These are phyloP conservation scores for Arxiozyma slooffiae DNA, from an alignment of 1,139 yeast genomes.

Conservation along the genomic window DNA sequence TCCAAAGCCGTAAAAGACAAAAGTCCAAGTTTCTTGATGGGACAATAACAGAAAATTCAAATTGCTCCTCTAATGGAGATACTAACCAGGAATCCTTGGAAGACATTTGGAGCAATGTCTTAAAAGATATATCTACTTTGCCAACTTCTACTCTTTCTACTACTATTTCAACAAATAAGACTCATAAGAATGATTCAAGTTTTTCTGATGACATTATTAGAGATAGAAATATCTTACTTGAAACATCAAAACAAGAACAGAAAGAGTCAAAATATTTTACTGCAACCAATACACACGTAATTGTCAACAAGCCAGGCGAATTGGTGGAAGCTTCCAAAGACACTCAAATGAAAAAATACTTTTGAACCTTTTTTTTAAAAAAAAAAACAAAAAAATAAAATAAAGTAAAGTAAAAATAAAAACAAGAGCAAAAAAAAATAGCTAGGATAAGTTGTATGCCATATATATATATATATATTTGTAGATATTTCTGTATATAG, in stretches of 20 bases:
- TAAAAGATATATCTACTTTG: conserved; percentile 8
- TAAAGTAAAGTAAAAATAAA: too few species aligned
- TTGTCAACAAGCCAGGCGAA: conserved; percentile 33
- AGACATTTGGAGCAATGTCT: conserved; percentile 20
- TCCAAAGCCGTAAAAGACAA: not conserved
- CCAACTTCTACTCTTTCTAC: not conserved
- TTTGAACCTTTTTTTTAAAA: conserved; percentile 13
- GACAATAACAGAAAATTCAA: not conserved
- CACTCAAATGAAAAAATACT: conserved; percentile 28
- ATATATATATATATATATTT: not conserved
- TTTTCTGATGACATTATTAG: conserved; percentile 13
- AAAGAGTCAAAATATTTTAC: conserved; percentile 25
- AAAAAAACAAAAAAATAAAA: too few species aligned
- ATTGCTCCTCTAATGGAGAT: conserved; percentile 5
- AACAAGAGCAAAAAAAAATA: too few species aligned
- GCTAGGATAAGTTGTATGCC: not conserved
- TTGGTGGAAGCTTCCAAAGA: conserved; percentile 30
- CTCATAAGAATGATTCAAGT: not conserved
- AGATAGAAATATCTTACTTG: conserved; percentile 15
- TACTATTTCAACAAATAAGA: not conserved
- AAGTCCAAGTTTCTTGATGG: not conserved
- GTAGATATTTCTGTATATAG: not conserved
- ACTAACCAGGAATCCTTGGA: conserved; percentile 22
- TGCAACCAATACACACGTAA: conserved; percentile 28
- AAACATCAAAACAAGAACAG: conserved; percentile 22